Base-by-base conservation (phyloP, 495 filamentous ascomycete species). In the Penicillium paradoxum region DNA sequence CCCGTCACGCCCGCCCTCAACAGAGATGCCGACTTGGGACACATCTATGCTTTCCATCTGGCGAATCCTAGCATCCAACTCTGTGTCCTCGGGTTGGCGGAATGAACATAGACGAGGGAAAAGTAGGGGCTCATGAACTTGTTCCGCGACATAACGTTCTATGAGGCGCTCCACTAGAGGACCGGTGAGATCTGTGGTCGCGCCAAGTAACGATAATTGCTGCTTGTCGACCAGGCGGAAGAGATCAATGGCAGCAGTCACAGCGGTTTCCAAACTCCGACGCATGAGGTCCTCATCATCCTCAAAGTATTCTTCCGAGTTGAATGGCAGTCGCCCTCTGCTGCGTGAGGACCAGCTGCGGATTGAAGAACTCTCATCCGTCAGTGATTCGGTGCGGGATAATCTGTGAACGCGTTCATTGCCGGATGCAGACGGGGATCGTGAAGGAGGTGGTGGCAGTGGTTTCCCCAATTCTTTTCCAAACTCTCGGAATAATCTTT, bases 221-320 rank as follows among this genome's bases (percentile, higher is more conserved):
- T 95, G 88, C 60, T 96, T 96, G 58, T 99, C 95, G 15, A 97
- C 92, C 40, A 84, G 81, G 59, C 97, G 90, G 55, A 99, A 99
- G 1, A 97, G 77, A 66, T 97, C 95, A 57, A 97, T 96, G 0
- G 91, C 93, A 11, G 87, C 84, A 5, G 90, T 96, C 15, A 99
- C 89, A 2, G 91, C 90, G 1, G 85, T 92, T 72, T 99, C 95
- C 45, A 97, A 62, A 9, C 87, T 87, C 7, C 82, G 83, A 41
- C 91, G 79, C 83, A 99, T 90, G 11, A 87, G 70, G 55, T 92
- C 85, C 66, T 95, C 90, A 55, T 96, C 90, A 56, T 95, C 88
- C 59, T 88, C 84, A n/a, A 83, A 78, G 54, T 81, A 75, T 53
- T 75, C 70, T 6, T 73, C 73, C 3, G 74, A 69, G 32, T 77